Conservation (phyloP, 2,329 filamentous ascomycete species). For the Fusarium veterinarium region DNA sequence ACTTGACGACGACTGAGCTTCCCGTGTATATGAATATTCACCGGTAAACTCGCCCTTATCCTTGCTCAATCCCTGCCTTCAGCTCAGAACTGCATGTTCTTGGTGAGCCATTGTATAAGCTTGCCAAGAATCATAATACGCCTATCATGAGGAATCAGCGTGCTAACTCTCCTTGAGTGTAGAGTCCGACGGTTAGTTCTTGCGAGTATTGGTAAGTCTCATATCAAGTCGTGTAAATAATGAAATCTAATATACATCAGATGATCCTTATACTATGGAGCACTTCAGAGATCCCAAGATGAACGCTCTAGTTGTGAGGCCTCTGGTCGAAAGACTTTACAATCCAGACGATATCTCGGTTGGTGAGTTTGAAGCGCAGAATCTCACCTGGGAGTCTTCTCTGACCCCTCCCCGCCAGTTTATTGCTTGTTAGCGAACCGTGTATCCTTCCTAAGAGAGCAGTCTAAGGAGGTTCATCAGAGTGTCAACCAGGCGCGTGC, state of each 20-base stretch:
- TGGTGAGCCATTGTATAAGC: slow-evolving; percentile 4
- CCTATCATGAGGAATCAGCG: slow-evolving; percentile 1
- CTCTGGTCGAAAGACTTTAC: slow-evolving; percentile 76
- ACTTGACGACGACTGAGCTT: slow-evolving; percentile 36
- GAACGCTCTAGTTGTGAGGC: slow-evolving; percentile 73
- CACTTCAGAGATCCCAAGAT: slow-evolving; percentile 75
- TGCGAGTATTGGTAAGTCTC: slow-evolving; percentile 42
- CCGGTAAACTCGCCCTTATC: slow-evolving; percentile 38
- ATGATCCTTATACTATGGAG: slow-evolving; percentile 62
- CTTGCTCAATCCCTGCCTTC: neutral
- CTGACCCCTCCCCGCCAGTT: slow-evolving; percentile 55
- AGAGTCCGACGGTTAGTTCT: slow-evolving; percentile 46
- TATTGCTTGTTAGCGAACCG: slow-evolving; percentile 79
- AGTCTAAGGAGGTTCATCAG: slow-evolving; percentile 73
- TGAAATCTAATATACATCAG: slow-evolving; percentile 30
- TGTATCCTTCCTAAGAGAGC: slow-evolving; percentile 75
- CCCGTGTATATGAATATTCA: slow-evolving; percentile 47
- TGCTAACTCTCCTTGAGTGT: slow-evolving; percentile 43
- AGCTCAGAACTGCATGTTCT: neutral
- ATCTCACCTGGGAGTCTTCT: neutral
- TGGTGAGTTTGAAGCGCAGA: slow-evolving; percentile 53
- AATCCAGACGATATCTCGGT: slow-evolving; percentile 73
- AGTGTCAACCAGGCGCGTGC: slow-evolving; percentile 76
- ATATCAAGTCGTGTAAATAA: neutral
- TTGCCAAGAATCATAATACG: neutral